Conservation (phyloP, 192 early-diverging fungal species). For the Globomyces pollinis-pini region DNA sequence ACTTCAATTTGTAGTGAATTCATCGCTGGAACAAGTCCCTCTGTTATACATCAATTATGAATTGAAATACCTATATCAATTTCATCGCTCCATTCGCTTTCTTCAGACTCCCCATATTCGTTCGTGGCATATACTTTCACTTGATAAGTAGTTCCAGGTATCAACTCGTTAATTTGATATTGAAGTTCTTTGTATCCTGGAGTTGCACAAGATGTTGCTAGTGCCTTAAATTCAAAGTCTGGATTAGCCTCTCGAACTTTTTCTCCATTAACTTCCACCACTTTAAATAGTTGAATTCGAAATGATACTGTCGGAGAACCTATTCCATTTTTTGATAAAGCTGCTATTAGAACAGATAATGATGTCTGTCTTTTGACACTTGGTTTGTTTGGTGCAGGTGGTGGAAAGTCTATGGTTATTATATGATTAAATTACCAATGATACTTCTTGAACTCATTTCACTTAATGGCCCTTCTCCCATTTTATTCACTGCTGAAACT, state of each 20-base stretch:
- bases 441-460: constrained; percentile 12
- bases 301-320: not conserved
- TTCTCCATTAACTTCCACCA: not conserved
- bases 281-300: not conserved
- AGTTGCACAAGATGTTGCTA: not conserved
- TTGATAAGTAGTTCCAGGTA: constrained; percentile 20
- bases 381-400: constrained; percentile 18
- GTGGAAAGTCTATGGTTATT: constrained; percentile 17
- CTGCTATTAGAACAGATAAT: constrained; percentile 14
- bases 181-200: constrained; percentile 8
- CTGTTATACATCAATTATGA: constrained; percentile 9
- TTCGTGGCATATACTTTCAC: constrained; percentile 24
- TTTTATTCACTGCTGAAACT: constrained; percentile 27
- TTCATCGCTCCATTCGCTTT: constrained; percentile 31
- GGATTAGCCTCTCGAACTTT: not conserved
- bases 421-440: constrained; percentile 21
- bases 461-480: constrained; percentile 22
- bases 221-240: not conserved
- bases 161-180: constrained; percentile 21
- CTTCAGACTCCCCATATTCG: constrained; percentile 18
- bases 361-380: constrained; percentile 16
- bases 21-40: constrained; percentile 25
- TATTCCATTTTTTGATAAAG: not conserved
- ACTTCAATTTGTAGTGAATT: constrained; percentile 14
- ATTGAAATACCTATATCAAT: constrained; percentile 35